phyloP scores from a whole-genome alignment of 805 yeast genomes.

The Teunomyces barrocoloradensis region DNA sequence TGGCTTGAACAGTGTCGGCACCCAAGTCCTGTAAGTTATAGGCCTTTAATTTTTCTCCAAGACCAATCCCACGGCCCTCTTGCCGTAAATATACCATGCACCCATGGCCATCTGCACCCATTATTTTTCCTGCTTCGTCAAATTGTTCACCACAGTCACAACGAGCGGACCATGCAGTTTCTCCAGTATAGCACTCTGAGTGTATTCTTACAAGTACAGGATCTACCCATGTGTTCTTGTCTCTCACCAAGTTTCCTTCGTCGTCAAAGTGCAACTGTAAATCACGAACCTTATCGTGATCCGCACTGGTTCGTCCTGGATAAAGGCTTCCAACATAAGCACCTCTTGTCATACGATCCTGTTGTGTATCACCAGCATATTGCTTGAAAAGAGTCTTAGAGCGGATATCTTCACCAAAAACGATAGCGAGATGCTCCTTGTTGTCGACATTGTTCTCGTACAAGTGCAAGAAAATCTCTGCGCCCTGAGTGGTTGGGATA shows the following conservation, averaged over 20 bases:
- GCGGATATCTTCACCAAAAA: conserved; percentile 88
- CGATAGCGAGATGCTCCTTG: conserved; percentile 96
- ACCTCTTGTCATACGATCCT: conserved; percentile 96
- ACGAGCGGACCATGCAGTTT: conserved; percentile 98
- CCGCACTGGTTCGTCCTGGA: conserved; percentile 81
- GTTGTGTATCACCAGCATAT: conserved; percentile 73
- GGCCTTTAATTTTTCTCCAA: conserved; percentile 96
- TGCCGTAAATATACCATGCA: conserved; percentile 94
- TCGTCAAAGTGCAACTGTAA: conserved; percentile 29
- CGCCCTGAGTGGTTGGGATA: conserved; percentile 93
- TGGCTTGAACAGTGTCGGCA: conserved; percentile 98
- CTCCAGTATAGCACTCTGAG: conserved; percentile 98
- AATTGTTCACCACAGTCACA: conserved; percentile 99
- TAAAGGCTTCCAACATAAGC: conserved; percentile 88
- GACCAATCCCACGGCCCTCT: conserved; percentile 98
- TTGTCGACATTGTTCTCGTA: conserved; percentile 83
- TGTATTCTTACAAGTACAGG: conserved; percentile 83
- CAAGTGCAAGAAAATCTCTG: conserved; percentile 88
- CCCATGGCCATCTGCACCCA: conserved; percentile 87
- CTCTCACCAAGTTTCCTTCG: conserved; percentile 27
- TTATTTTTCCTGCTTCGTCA: conserved; percentile 93
- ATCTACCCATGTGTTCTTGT: conserved; percentile 24
- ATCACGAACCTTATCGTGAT: conserved; percentile 43
- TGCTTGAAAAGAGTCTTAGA: conserved; percentile 66
- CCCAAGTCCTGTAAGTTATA: conserved; percentile 96